phyloP scores from a whole-genome alignment of 495 filamentous ascomycete species.

The Chaetomium tenue region DNA sequence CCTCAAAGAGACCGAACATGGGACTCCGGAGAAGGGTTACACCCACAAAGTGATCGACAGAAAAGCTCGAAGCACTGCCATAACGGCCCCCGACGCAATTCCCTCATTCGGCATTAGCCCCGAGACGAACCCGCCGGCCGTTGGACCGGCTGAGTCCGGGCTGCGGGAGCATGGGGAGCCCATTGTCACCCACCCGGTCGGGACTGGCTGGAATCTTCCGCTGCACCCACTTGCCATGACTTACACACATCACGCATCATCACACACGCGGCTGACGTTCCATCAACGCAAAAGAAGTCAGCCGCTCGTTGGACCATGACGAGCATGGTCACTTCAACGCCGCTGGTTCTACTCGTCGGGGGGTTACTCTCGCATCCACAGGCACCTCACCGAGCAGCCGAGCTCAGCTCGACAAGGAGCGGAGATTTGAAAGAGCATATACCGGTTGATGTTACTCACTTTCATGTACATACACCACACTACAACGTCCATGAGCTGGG shows the following conservation, averaged over 20 bases:
- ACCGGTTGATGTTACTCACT: neutral
- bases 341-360: no score
- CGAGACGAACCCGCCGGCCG: conserved; percentile 12
- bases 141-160: conserved; percentile 1
- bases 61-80: neutral
- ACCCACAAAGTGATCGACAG: neutral
- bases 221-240: neutral
- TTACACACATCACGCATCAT: neutral
- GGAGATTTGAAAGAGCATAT: neutral
- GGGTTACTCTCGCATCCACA: no score
- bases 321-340: no score
- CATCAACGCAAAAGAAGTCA: no score
- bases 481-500: no score
- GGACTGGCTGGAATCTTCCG: conserved; percentile 8
- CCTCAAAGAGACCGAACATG: neutral
- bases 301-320: no score
- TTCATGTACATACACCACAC: neutral
- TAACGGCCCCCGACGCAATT: neutral
- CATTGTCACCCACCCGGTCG: neutral
- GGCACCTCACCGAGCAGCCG: neutral
- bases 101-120: conserved; percentile 7
- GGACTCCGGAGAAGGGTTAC: no score
- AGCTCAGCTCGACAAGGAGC: neutral
- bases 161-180: no score
- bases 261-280: neutral